phyloP scores from a whole-genome alignment of 2,329 filamentous ascomycete species.

The Penicillium freii region DNA sequence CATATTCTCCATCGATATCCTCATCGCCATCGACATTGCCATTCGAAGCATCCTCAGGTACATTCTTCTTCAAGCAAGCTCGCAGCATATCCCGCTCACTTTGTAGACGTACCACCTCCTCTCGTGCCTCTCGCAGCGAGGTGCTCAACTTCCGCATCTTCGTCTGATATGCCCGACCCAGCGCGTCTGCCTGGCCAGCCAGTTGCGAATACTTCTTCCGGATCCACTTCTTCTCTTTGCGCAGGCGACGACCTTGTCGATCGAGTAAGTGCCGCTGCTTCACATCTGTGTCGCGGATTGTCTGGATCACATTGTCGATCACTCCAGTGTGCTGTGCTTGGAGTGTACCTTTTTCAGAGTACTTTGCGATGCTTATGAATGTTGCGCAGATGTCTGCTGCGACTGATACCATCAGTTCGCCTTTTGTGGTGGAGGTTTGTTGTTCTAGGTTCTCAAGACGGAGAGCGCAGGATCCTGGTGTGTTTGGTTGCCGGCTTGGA shows the following conservation, averaged over 20 bases:
- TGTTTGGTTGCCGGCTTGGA: background rate
- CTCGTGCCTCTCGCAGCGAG: slow-evolving; percentile 3
- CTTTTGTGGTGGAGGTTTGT: slow-evolving; percentile 22
- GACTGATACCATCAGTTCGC: slow-evolving; percentile 25
- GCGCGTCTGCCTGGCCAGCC: slow-evolving; percentile 14
- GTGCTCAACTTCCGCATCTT: slow-evolving; percentile 11
- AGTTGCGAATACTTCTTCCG: slow-evolving; percentile 22
- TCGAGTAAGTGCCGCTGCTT: slow-evolving; percentile 20
- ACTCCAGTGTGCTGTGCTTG: slow-evolving; percentile 22
- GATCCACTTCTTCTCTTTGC: slow-evolving; percentile 22
- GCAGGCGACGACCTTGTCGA: slow-evolving; percentile 17
- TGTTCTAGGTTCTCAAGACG: slow-evolving; percentile 25
- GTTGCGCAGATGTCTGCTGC: slow-evolving; percentile 32
- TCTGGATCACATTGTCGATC: slow-evolving; percentile 29
- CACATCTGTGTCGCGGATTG: slow-evolving; percentile 24
- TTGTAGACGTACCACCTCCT: background rate
- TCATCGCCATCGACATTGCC: background rate
- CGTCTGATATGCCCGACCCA: slow-evolving; percentile 15
- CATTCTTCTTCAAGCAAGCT: background rate
- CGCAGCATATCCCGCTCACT: slow-evolving; percentile 4
- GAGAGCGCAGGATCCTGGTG: slow-evolving; percentile 18
- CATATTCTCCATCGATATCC: background rate
- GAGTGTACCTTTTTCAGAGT: slow-evolving; percentile 27
- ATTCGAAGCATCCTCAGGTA: background rate
- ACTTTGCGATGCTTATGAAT: slow-evolving; percentile 31